Conservation (phyloP, 2,329 filamentous ascomycete species). For the Leptographium procerum region DNA sequence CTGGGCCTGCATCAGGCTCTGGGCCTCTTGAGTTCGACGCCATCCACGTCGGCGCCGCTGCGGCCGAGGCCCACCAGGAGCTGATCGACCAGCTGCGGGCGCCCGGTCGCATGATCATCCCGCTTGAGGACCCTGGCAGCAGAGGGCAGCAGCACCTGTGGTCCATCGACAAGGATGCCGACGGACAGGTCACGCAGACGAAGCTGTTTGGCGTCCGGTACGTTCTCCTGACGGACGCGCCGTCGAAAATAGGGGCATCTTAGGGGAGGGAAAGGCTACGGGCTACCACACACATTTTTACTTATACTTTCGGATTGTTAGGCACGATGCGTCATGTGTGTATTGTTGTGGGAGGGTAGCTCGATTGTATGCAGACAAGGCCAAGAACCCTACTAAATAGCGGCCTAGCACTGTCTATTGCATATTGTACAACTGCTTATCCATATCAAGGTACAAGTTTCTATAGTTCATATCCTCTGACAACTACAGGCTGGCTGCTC, state of each 20-base stretch:
- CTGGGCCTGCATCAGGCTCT: too few relatives aligned
- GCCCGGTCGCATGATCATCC: constrained; percentile 75
- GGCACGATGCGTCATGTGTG: too few relatives aligned
- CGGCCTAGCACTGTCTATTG: too few relatives aligned
- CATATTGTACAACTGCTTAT: too few relatives aligned
- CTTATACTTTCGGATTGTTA: too few relatives aligned
- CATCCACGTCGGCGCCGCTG: constrained; percentile 90
- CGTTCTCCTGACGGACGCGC: constrained; percentile 31
- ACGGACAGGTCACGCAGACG: constrained; percentile 49
- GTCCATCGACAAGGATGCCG: constrained; percentile 58
- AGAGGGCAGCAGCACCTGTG: constrained; percentile 51
- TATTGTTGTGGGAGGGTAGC: too few relatives aligned
- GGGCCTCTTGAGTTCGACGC: constrained; percentile 79
- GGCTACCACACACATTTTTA: too few relatives aligned
- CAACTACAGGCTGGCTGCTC: too few relatives aligned
- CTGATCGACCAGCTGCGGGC: constrained; percentile 66
- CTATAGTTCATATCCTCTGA: too few relatives aligned
- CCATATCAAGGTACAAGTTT: too few relatives aligned
- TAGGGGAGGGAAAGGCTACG: neutral
- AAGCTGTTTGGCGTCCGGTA: constrained; percentile 63
- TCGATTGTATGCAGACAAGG: too few relatives aligned
- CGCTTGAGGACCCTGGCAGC: constrained; percentile 43
- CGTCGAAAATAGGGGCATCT: neutral
- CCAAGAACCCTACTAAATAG: too few relatives aligned
- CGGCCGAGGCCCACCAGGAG: constrained; percentile 57